Evolutionary conservation across 331 rosid species (phyloP), one percentile per base, ranked within the genome.

Genomic region (Quercus lobata): DNA sequence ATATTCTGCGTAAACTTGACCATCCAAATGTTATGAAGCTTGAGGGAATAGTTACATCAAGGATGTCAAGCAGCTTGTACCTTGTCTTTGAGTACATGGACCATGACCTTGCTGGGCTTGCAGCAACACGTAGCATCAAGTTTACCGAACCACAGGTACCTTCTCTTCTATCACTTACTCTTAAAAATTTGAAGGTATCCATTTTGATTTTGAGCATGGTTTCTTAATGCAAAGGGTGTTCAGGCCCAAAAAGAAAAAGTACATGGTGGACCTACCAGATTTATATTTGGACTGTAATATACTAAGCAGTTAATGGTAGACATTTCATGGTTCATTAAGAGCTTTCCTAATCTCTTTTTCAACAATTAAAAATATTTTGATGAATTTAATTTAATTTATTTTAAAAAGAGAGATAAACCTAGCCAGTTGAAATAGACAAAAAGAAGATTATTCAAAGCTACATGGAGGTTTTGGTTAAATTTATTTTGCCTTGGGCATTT

Each of bases 31-130:
- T 95, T 77, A 89, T 95, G 87, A 95, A 95, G 89, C 99, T 95
- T 41, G 94, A 91, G 80, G 91, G 94, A 68, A 53, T 95, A 73
- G 89, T 95, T 55, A 87, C 99, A 46, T 95, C 99, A 18, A 91
- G 83, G 83, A 83, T 83, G 27, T 93, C 99, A 18, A 79, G 89
- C 75, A 93, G 91, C 82, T 83, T 95, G 82, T 93, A 93, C 84
- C 99, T 95, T 82, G 92, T 95, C 70, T 95, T 95, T 27, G 98
- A 93, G 75, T 95, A 93, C 89, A 95, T 95, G 99, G 98, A 95
- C 5, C 99, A 95, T 84, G 98, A 93, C 88, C 97, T 95, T 56
- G 88, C 96, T 37, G 97, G 92, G 19, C 83, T 95, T 60, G 86
- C 89, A 69, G 90, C 90, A 71, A 71, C 78, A 55, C 96, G 85